Conservation (phyloP, 495 filamentous ascomycete genomes). For the Penicillium mononematosum region DNA sequence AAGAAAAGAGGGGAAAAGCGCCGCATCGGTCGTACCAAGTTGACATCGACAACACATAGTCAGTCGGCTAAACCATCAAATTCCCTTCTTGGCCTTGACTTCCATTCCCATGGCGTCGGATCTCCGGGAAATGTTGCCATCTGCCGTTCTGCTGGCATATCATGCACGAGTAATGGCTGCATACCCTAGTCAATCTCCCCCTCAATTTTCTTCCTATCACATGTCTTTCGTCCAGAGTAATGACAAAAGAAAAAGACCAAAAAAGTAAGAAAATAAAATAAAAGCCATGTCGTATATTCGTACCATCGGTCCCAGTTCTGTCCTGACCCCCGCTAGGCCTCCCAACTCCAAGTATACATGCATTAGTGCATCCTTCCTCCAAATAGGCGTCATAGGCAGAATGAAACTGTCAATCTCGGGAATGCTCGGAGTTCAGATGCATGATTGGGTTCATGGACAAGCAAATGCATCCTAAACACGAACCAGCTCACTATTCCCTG, state of each 20-base stretch:
- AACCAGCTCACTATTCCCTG: background rate
- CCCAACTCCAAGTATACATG: background rate
- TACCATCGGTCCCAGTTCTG: background rate
- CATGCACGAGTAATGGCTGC: slow-evolving; percentile 2
- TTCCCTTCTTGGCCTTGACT: background rate
- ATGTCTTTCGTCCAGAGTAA: background rate
- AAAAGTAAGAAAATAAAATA: background rate
- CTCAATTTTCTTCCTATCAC: background rate
- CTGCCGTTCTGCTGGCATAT: background rate
- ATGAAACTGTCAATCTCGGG: background rate
- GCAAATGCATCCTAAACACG: background rate
- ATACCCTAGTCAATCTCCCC: background rate
- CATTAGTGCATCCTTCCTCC: background rate
- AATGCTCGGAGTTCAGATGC: background rate
- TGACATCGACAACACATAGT: background rate
- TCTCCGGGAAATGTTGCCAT: background rate
- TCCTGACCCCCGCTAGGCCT: background rate
- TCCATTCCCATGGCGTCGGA: background rate
- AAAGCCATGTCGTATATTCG: background rate
- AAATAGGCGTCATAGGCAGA: background rate
- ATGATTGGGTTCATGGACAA: background rate
- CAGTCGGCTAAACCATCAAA: background rate
- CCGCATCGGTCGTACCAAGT: background rate
- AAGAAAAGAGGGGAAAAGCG: slow-evolving; percentile 7
- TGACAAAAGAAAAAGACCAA: background rate